phyloP scores from a whole-genome alignment of 2,329 filamentous ascomycete genomes.

The Fusarium irregulare region DNA sequence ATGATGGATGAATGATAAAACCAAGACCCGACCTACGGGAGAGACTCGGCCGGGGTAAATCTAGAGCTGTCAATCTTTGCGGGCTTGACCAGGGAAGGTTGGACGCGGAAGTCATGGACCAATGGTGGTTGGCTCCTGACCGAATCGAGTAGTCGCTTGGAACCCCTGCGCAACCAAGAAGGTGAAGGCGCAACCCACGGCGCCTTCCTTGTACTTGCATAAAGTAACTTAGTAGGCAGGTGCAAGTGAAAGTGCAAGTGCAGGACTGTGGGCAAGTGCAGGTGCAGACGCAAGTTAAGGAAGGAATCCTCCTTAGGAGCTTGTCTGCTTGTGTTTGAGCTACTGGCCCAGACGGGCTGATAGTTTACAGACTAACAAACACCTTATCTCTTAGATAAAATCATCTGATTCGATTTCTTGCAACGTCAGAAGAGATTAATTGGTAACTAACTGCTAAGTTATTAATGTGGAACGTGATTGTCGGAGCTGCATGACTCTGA shows the following conservation, averaged over 20 bases:
- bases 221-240: conserved; percentile 6
- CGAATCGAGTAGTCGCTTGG: conserved; percentile 46
- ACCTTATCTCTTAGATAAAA: conserved; percentile 2
- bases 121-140: conserved; percentile 41
- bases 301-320: background rate
- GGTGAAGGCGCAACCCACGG: conserved; percentile 6
- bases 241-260: background rate
- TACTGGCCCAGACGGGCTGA: background rate
- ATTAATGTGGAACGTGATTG: background rate
- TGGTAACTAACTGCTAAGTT: background rate
- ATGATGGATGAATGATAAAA: background rate
- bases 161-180: conserved; percentile 36
- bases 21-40: background rate
- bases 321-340: background rate
- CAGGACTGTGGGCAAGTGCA: background rate
- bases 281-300: background rate
- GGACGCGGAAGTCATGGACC: conserved; percentile 30
- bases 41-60: conserved; percentile 15
- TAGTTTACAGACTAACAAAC: background rate
- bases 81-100: conserved; percentile 40
- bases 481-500: background rate
- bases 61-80: conserved; percentile 36
- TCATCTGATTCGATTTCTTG: background rate
- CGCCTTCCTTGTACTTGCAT: conserved; percentile 26
- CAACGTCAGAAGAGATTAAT: background rate